Conservation (phyloP, 116 monocot species). For the Phalaenopsis hybrid region DNA sequence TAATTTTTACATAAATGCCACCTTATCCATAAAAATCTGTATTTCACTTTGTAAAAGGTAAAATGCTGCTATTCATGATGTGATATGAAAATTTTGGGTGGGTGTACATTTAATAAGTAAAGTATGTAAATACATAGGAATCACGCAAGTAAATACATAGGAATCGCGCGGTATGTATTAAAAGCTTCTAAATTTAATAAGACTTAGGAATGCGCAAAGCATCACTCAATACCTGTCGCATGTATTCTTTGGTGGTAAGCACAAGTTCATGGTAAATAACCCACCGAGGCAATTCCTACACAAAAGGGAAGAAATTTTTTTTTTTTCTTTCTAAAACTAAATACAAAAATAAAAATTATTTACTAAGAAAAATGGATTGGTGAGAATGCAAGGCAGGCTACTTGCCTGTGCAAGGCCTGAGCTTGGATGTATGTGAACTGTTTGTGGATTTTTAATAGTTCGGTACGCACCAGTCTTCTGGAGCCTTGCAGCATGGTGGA, state of each 20-base stretch:
- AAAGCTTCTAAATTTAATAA: background rate
- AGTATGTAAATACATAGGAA: too few species aligned
- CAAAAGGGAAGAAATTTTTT: background rate
- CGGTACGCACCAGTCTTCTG: conserved; percentile 77
- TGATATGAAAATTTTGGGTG: too few species aligned
- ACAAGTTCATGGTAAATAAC: conserved; percentile 92
- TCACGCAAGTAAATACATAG: too few species aligned
- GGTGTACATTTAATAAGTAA: too few species aligned
- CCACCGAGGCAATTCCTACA: conserved; percentile 78
- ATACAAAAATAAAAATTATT: background rate
- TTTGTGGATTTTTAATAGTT: conserved; percentile 89
- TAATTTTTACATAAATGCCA: too few species aligned
- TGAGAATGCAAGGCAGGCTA: conserved; percentile 1
- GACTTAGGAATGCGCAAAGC: background rate
- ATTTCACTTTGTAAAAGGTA: too few species aligned
- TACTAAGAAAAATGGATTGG: background rate
- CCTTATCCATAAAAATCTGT: too few species aligned
- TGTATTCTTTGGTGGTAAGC: conserved; percentile 89
- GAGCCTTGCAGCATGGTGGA: conserved; percentile 77
- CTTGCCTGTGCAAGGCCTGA: conserved; percentile 82
- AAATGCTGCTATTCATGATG: too few species aligned
- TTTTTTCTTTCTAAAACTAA: too few species aligned
- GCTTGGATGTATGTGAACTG: conserved; percentile 89
- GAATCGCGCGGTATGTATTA: too few species aligned
- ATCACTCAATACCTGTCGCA: conserved; percentile 70